Percentiles rank a stretch among this genome's conserved stretches.
Evolutionary conservation across 78 protist species (phyloP).

Genomic region (Dictyostelium firmibasis): DNA sequence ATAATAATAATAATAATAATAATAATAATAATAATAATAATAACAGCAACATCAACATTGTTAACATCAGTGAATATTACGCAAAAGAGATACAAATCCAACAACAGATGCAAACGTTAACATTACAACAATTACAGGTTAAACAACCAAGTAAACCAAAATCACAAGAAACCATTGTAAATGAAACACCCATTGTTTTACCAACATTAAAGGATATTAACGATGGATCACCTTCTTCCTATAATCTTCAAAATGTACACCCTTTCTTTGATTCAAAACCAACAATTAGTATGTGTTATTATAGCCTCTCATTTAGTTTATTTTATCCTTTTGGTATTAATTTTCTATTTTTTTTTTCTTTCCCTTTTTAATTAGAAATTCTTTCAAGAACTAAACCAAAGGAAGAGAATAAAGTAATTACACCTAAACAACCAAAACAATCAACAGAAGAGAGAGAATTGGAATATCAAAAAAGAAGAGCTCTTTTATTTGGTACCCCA

Average conservation of each 20-base stretch:
- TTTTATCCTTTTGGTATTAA: not conserved
- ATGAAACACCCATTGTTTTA: not conserved
- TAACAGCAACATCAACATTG: not conserved
- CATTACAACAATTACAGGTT: not conserved
- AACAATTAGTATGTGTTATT: conserved; percentile 19
- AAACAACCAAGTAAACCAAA: not conserved
- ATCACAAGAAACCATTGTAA: not conserved
- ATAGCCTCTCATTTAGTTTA: not conserved
- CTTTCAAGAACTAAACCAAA: conserved; percentile 28
- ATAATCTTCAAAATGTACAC: conserved; percentile 17
- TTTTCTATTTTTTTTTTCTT: not conserved
- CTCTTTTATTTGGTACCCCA: conserved; percentile 21
- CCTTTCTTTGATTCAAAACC: conserved; percentile 62
- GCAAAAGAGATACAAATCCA: not conserved
- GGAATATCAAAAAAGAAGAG: conserved; percentile 63
- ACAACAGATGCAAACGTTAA: not conserved
- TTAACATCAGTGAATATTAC: not conserved
- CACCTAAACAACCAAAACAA: not conserved
- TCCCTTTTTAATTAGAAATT: conserved; percentile 4
- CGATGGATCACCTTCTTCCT: not conserved
- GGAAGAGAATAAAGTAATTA: not conserved
- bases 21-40: not conserved
- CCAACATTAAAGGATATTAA: not conserved
- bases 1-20: not conserved
- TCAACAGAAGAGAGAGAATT: conserved; percentile 27